phyloP scores from a whole-genome alignment of 441 rosid genomes.

The Croton setiger region DNA sequence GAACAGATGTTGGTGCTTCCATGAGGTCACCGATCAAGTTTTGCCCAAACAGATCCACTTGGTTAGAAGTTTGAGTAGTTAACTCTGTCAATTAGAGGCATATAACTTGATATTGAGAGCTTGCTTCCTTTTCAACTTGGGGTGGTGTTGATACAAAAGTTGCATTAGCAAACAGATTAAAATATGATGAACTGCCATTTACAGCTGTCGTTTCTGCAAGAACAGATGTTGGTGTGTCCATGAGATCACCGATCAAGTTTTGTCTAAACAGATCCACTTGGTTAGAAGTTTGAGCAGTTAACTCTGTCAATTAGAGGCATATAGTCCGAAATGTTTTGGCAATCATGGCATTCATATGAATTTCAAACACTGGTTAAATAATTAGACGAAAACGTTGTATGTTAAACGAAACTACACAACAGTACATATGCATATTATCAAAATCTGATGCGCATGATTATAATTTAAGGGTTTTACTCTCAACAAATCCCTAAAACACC shows the following conservation, averaged over 20 bases:
- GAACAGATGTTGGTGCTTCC: slow-evolving; percentile 63
- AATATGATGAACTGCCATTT: slow-evolving; percentile 48
- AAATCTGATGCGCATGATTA: too few relatives aligned
- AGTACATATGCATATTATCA: too few relatives aligned
- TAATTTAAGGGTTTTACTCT: too few relatives aligned
- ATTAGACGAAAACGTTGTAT: too few relatives aligned
- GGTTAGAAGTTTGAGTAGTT: slow-evolving; percentile 49
- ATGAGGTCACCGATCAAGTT: slow-evolving; percentile 74
- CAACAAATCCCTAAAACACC: too few relatives aligned
- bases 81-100: slow-evolving; percentile 47
- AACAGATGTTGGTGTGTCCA: slow-evolving; percentile 64
- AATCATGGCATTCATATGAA: too few relatives aligned
- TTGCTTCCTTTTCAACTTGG: slow-evolving; percentile 40
- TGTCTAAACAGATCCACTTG: slow-evolving; percentile 84
- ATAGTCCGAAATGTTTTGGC: too few relatives aligned
- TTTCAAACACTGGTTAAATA: too few relatives aligned
- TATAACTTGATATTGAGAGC: slow-evolving; percentile 59
- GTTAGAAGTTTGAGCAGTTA: slow-evolving; percentile 49
- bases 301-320: slow-evolving; percentile 45
- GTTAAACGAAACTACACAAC: too few relatives aligned
- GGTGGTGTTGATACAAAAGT: slow-evolving; percentile 79
- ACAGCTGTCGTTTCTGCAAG: slow-evolving; percentile 46
- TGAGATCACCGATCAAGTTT: slow-evolving; percentile 68
- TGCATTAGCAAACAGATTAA: slow-evolving; percentile 95
- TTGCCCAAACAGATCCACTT: slow-evolving; percentile 80